Base-by-base conservation (phyloP, 768 basidiomycete species). In the Holtermannia corniformis region DNA sequence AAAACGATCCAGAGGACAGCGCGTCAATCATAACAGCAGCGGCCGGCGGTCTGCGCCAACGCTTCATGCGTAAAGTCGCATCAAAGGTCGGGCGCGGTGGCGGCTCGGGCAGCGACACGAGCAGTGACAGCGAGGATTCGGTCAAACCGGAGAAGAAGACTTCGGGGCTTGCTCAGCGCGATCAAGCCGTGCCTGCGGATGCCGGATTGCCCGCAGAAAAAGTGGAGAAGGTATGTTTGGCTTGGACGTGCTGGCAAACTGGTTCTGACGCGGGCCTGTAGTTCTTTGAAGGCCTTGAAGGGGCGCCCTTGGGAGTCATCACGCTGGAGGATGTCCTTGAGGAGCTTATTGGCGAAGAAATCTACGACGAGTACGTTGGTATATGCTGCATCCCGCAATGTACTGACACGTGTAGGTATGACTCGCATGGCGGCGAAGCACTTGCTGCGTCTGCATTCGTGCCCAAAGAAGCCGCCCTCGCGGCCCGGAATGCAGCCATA, bases 251-350 rank as follows among this genome's bases (percentile, higher is more conserved):
- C 19, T 14, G 23, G 24, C n/a, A 11, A 19, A 11, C 40, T 44
- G 14, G 42, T 41, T n/a, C n/a, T n/a, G n/a, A n/a, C n/a, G n/a
- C n/a, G n/a, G n/a, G n/a, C n/a, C n/a, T 16, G 1, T 62, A 86
- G 81, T 89, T 90, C 74, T 75, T 92, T 69, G 83, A 85, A 75
- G 79, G 79, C 40, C 79, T 89, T 50, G 87, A 91, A 67, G 86
- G 89, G 27, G 84, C 84, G 76, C 88, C 87, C 2, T 76, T 91
- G 22, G 90, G 90, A 47, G 88, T 93, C 62, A 91, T 93, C 56
- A 93, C 90, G 0, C 78, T 93, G 1, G 90, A 93, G 72, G 90
- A 93, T 58, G 86, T 93, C 7, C 76, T 93, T 10, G 90, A 93
- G 80, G 89, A 91, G 66, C 77, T 92, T 11, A 91, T 92, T 51